Conservation (phyloP, 1,139 yeast genomes). For the Candida anutae region DNA sequence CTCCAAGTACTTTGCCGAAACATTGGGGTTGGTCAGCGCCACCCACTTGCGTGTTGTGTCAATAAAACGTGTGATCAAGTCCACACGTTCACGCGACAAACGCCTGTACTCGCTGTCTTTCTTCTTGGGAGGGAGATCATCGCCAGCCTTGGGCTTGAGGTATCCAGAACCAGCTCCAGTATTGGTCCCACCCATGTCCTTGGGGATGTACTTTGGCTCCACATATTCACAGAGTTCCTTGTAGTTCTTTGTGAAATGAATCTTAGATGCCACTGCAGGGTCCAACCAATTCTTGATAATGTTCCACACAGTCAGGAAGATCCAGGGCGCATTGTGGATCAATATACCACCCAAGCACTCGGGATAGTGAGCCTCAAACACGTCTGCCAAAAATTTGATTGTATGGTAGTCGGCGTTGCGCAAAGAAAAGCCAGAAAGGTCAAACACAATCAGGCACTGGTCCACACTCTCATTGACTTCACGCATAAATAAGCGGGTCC, state of each 20-base stretch:
- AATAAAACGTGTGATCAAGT: conserved; percentile 20
- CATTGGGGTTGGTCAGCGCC: conserved; percentile 33
- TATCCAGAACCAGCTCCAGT: conserved; percentile 17
- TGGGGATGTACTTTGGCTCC: conserved; percentile 29
- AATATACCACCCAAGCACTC: conserved; percentile 35
- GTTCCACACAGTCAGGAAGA: conserved; percentile 41
- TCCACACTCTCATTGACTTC: conserved; percentile 31
- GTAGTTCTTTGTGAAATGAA: conserved; percentile 34
- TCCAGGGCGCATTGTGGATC: conserved; percentile 45
- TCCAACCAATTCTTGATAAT: conserved; percentile 40
- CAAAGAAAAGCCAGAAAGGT: conserved; percentile 39
- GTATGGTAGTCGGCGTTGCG: conserved; percentile 39
- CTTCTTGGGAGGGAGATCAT: conserved; percentile 20
- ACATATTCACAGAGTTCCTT: conserved; percentile 26
- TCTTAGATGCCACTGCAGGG: conserved; percentile 39
- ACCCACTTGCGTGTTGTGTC: conserved; percentile 36
- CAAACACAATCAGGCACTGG: conserved; percentile 34
- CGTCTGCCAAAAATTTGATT: conserved; percentile 37
- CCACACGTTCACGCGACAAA: conserved; percentile 27
- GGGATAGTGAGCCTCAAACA: conserved; percentile 44
- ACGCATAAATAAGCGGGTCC: conserved; percentile 29
- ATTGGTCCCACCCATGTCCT: conserved; percentile 34
- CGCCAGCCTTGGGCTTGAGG: conserved; percentile 21
- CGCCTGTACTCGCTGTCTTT: conserved; percentile 22
- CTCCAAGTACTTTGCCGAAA: conserved; percentile 30